These are phyloP conservation scores for Pseudogymnoascus verrucosus DNA, from an alignment of 2,329 filamentous ascomycete genomes.

Conservation along the genomic window DNA sequence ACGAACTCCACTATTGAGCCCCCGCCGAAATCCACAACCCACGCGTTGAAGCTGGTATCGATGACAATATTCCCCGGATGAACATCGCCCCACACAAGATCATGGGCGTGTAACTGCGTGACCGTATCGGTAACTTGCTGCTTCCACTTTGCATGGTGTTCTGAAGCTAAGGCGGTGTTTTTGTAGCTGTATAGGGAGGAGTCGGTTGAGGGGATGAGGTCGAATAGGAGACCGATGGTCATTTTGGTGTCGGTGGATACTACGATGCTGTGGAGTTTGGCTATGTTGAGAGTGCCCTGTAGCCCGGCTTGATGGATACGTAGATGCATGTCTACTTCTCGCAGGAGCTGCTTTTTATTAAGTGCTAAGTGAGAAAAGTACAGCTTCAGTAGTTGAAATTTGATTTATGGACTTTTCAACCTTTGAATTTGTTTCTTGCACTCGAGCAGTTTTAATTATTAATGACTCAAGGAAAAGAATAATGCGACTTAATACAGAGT, in stretches of 20 bases:
- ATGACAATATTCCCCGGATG: slow-evolving; percentile 19
- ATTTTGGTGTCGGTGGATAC: slow-evolving; percentile 13
- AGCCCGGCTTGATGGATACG: slow-evolving; percentile 12
- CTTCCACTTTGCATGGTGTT: slow-evolving; percentile 14
- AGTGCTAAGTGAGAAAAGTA: background rate
- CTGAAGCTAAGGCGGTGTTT: slow-evolving; percentile 8
- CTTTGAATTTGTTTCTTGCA: too few species aligned
- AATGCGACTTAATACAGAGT: background rate
- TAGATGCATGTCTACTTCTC: slow-evolving; percentile 15
- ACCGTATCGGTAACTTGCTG: slow-evolving; percentile 14
- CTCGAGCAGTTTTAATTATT: background rate
- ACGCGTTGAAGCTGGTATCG: slow-evolving; percentile 15
- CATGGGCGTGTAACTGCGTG: slow-evolving; percentile 14
- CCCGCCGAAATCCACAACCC: slow-evolving; percentile 20
- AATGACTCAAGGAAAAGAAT: background rate
- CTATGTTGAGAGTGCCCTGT: too few species aligned
- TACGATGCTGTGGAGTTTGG: too few species aligned
- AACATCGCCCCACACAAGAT: slow-evolving; percentile 19
- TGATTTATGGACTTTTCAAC: too few species aligned
- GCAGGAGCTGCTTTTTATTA: slow-evolving; percentile 14
- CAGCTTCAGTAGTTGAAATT: too few species aligned
- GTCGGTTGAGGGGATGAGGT: slow-evolving; percentile 14
- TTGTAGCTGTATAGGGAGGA: slow-evolving; percentile 12
- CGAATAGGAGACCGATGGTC: slow-evolving; percentile 16
- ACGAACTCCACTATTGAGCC: slow-evolving; percentile 17